These are phyloP conservation scores for Fusarium fujikuroi DNA, from an alignment of 2,329 filamentous ascomycete genomes.

Conservation along the genomic window DNA sequence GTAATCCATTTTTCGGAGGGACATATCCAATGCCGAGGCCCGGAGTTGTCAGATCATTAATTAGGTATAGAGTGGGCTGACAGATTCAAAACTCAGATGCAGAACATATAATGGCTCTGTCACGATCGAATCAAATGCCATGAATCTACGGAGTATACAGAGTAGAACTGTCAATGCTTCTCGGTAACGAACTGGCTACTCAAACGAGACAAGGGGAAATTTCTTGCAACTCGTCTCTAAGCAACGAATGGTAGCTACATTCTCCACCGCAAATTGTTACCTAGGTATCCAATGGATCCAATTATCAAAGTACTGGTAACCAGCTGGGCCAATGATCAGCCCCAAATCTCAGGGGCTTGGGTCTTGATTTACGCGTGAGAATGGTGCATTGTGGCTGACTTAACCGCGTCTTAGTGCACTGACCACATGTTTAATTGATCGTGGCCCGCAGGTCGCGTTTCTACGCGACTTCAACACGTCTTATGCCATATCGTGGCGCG, in stretches of 20 bases:
- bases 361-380: constrained; percentile 1
- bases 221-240: constrained; percentile 6
- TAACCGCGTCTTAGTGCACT: constrained; percentile 38
- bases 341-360: neutral
- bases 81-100: constrained; percentile 18
- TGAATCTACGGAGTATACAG: neutral
- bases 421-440: constrained; percentile 46
- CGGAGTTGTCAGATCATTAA: constrained; percentile 3
- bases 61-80: constrained; percentile 30
- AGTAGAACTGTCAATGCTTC: neutral
- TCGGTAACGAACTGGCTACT: constrained; percentile 28
- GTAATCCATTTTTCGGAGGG: constrained; percentile 34
- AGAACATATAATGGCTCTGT: constrained; percentile 1
- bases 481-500: constrained; percentile 35
- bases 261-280: neutral
- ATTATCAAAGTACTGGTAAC: constrained; percentile 18
- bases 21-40: constrained; percentile 6
- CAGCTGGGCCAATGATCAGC: neutral
- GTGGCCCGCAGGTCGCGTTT: constrained; percentile 45
- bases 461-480: constrained; percentile 46
- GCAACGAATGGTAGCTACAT: constrained; percentile 1
- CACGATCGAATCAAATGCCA: constrained; percentile 20
- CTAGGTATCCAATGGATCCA: constrained; percentile 22
- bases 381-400: constrained; percentile 21
- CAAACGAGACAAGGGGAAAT: constrained; percentile 17